A percentile compares a stretch with the other conserved stretches of the same genome.
Conservation (phyloP, 2,329 filamentous ascomycete genomes). For the Nemania abortiva region DNA sequence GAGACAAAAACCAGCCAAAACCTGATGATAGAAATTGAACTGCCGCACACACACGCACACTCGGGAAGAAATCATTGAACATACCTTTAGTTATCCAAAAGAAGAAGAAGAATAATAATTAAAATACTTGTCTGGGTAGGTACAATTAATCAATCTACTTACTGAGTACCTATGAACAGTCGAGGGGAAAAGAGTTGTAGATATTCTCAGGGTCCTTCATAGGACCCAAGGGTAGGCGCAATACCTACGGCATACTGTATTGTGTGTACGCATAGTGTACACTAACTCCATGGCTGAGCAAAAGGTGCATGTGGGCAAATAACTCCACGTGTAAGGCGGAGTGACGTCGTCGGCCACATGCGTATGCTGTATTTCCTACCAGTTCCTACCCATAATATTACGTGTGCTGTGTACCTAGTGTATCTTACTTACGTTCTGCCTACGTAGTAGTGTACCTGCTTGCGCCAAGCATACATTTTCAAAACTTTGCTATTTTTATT, state of each 20-base stretch:
- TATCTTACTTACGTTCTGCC: not conserved
- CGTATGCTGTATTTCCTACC: too few relatives aligned
- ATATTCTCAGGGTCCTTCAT: slow-evolving; percentile 23
- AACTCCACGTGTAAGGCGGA: slow-evolving; percentile 22
- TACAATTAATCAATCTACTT: not conserved
- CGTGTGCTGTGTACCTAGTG: not conserved
- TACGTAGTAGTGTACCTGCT: not conserved
- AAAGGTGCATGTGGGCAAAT: slow-evolving; percentile 26
- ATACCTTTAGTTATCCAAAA: not conserved
- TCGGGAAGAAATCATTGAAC: slow-evolving; percentile 5
- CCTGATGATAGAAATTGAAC: not conserved
- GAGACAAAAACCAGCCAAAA: not conserved
- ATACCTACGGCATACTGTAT: not conserved
- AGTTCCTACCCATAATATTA: slow-evolving; percentile 18
- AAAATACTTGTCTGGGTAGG: not conserved
- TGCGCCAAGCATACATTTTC: slow-evolving; percentile 2
- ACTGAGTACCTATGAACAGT: not conserved
- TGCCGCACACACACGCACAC: slow-evolving; percentile 23
- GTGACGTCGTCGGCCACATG: slow-evolving; percentile 33
- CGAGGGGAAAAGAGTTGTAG: slow-evolving; percentile 6
- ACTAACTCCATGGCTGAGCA: slow-evolving; percentile 2
- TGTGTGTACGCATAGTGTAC: not conserved
- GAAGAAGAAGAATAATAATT: not conserved
- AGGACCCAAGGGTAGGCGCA: slow-evolving; percentile 6
- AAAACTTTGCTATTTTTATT: slow-evolving; percentile 1